Percentiles rank a stretch among this genome's conserved stretches.
Conservation (phyloP, 2,329 filamentous ascomycete genomes). For the Thielaviopsis ethacetica region DNA sequence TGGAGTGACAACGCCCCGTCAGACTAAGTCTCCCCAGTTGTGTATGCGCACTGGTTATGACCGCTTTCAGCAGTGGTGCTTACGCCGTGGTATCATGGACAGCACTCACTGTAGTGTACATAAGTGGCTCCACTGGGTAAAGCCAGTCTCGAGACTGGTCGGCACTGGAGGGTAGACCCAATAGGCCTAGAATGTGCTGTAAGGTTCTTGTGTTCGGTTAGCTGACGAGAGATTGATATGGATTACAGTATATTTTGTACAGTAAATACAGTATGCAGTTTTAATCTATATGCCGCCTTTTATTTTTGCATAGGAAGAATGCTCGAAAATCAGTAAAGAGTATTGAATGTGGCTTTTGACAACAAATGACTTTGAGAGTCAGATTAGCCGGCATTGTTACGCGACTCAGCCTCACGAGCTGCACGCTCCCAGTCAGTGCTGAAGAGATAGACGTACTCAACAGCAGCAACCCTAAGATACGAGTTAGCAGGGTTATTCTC, state of each 20-base stretch:
- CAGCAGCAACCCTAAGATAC: slow-evolving; percentile 27
- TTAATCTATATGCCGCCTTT: not conserved
- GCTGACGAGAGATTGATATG: not conserved
- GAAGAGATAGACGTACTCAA: slow-evolving; percentile 37
- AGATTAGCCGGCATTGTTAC: slow-evolving; percentile 30
- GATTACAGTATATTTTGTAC: not conserved
- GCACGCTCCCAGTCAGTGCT: slow-evolving; percentile 37
- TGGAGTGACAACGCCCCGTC: not conserved
- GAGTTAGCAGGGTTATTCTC: slow-evolving; percentile 9
- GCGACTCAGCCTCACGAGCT: slow-evolving; percentile 33
- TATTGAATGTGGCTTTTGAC: too few species aligned
- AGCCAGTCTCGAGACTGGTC: not conserved
- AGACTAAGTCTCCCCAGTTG: not conserved
- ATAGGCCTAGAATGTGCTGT: not conserved
- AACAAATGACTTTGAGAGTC: not conserved
- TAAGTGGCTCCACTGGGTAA: not conserved
- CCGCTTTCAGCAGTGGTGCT: not conserved
- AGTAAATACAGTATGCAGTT: not conserved
- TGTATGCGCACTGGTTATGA: not conserved
- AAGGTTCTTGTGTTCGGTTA: too few species aligned
- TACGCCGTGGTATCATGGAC: not conserved
- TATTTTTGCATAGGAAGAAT: not conserved
- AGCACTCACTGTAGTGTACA: too few species aligned
- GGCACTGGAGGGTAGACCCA: not conserved
- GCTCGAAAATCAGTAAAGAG: not conserved